Evolutionary conservation across 2,329 filamentous ascomycete genomes (phyloP).

Genomic region (Metarhizium humberi): DNA sequence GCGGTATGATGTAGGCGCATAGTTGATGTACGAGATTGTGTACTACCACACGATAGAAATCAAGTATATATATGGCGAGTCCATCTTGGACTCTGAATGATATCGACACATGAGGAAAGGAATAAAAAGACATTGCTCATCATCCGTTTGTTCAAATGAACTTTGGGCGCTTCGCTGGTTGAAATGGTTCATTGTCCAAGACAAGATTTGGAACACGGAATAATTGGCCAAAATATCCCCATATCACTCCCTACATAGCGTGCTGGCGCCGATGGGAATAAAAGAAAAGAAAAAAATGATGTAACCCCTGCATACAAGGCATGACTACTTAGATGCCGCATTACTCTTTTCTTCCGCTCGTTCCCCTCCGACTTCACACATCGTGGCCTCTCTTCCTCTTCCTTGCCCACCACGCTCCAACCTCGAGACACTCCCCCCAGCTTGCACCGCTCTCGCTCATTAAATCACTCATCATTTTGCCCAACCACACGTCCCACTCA

Average conservation of each 20-base stretch:
- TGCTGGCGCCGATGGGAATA: neutral
- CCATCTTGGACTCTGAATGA: neutral
- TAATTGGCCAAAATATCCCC: neutral
- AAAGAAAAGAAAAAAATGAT: neutral
- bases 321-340: slow-evolving; percentile 2
- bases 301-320: neutral
- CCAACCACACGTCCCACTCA: slow-evolving; percentile 87
- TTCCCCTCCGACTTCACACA: neutral
- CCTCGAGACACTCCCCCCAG: slow-evolving; percentile 77
- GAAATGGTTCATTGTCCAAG: neutral
- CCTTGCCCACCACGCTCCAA: slow-evolving; percentile 82
- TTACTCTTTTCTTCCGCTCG: neutral
- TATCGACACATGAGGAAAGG: neutral
- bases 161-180: neutral
- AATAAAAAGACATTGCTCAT: neutral
- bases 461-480: slow-evolving; percentile 77
- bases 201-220: neutral
- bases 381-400: slow-evolving; percentile 38
- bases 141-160: neutral
- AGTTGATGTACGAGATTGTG: neutral
- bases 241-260: neutral
- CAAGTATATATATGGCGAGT: neutral
- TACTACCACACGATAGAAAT: neutral
- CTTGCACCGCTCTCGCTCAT: slow-evolving; percentile 69
- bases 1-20: slow-evolving; percentile 53